Conservation (phyloP, 2,329 filamentous ascomycete species). For the Ophidiomyces ophidiicola region DNA sequence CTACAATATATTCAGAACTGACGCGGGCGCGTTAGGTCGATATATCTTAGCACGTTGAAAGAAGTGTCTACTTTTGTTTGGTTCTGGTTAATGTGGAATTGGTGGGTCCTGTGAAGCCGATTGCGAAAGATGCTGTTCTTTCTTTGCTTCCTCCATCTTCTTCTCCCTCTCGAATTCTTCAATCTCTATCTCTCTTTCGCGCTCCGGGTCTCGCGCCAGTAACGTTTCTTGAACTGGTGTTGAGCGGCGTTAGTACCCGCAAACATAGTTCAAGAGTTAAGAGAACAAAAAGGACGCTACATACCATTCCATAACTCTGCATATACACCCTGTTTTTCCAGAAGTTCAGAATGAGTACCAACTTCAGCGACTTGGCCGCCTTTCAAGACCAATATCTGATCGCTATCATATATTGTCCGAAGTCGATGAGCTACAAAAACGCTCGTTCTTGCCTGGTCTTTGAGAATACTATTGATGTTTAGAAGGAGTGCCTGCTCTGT, state of each 20-base stretch:
- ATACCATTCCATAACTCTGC: constrained; percentile 80
- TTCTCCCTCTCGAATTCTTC: constrained; percentile 21
- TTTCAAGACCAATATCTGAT: constrained; percentile 82
- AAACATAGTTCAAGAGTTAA: constrained; percentile 1
- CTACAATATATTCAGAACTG: too few species aligned
- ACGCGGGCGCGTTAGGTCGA: too few species aligned
- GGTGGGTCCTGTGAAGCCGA: constrained; percentile 4
- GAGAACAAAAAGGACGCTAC: constrained; percentile 24
- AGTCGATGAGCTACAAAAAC: constrained; percentile 90
- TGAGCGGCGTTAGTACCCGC: neutral
- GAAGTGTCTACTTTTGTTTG: neutral
- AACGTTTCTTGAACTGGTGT: constrained; percentile 50
- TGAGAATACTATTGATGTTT: constrained; percentile 86
- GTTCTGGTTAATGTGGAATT: constrained; percentile 5
- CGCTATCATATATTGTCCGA: constrained; percentile 84
- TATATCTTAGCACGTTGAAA: too few species aligned
- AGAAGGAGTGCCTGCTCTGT: constrained; percentile 81
- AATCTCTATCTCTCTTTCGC: constrained; percentile 34
- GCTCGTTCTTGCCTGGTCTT: constrained; percentile 77
- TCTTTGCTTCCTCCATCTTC: constrained; percentile 4
- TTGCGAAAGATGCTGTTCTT: neutral
- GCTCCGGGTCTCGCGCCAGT: constrained; percentile 27
- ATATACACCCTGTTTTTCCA: constrained; percentile 70
- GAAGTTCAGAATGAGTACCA: constrained; percentile 74
- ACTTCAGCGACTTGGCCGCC: constrained; percentile 75